Evolutionary conservation across 73 alveolate genomes (phyloP).

Genomic region (Stentor coeruleus): DNA sequence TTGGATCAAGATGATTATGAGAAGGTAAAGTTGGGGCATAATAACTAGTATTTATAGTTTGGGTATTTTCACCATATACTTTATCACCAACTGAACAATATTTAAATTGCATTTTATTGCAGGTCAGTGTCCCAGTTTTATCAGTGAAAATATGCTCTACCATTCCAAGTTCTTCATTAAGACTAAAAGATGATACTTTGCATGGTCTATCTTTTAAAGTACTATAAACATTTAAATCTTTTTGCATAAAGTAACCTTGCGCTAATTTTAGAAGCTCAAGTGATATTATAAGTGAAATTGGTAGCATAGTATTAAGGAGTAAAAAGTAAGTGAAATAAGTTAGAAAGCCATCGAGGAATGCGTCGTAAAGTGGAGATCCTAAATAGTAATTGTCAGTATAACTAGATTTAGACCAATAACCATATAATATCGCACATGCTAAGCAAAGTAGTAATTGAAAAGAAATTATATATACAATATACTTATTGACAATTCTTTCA

Average conservation of each 20-base stretch:
- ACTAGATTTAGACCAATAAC: conserved; percentile 31
- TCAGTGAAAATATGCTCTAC: conserved; percentile 39
- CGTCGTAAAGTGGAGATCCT: not conserved
- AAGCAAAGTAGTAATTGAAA: conserved; percentile 36
- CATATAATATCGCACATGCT: conserved; percentile 28
- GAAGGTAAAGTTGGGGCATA: too few relatives aligned
- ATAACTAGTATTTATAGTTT: not conserved
- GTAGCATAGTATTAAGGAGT: conserved; percentile 93
- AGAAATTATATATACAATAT: conserved; percentile 41
- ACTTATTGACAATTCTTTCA: conserved; percentile 45
- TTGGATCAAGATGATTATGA: too few relatives aligned
- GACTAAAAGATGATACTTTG: conserved; percentile 49
- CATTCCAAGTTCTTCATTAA: conserved; percentile 54
- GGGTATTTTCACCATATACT: conserved; percentile 16
- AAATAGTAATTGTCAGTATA: conserved; percentile 30
- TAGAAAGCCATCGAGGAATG: conserved; percentile 55
- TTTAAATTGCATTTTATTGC: conserved; percentile 24
- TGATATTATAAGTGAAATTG: conserved; percentile 90
- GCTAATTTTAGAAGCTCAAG: conserved; percentile 91
- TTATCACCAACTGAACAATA: conserved; percentile 5
- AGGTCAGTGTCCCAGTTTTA: conserved; percentile 35
- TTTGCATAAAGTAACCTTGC: conserved; percentile 74
- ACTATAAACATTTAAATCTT: conserved; percentile 76
- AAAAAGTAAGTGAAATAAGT: conserved; percentile 91
- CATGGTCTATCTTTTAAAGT: conserved; percentile 63